Conservation (phyloP, 495 filamentous ascomycete genomes). For the Pseudomonodictys pantanalensis region DNA sequence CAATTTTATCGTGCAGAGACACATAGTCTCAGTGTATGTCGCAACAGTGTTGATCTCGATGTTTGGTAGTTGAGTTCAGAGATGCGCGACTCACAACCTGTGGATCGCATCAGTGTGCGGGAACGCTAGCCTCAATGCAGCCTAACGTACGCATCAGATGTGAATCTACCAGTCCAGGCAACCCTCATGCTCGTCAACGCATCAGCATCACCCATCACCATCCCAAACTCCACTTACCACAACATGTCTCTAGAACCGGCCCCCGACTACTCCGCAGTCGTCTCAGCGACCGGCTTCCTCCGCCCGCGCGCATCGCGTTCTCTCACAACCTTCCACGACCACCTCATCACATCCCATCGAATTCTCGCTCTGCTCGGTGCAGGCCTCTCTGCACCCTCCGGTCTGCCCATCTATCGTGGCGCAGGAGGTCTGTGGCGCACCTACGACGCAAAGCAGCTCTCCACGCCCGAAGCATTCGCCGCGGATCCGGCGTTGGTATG, state of each 20-base stretch:
- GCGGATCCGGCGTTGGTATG: slow-evolving; percentile 24
- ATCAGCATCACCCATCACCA: background rate
- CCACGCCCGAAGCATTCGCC: slow-evolving; percentile 12
- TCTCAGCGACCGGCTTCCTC: slow-evolving; percentile 15
- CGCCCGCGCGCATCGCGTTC: slow-evolving; percentile 7
- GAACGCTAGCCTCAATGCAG: background rate
- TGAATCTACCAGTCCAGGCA: background rate
- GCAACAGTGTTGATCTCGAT: too few species aligned
- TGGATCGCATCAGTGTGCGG: background rate
- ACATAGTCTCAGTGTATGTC: too few species aligned
- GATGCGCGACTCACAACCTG: background rate
- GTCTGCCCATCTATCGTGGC: slow-evolving; percentile 28
- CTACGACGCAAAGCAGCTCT: slow-evolving; percentile 14
- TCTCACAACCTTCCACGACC: background rate
- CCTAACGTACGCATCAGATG: background rate
- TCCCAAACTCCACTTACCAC: background rate
- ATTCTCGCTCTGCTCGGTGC: slow-evolving; percentile 27
- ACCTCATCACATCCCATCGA: slow-evolving; percentile 7
- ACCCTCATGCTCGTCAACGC: background rate
- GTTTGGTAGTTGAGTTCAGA: too few species aligned
- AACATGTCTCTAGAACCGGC: background rate
- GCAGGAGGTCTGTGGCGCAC: slow-evolving; percentile 16
- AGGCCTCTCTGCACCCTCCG: slow-evolving; percentile 25
- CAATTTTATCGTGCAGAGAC: too few species aligned
- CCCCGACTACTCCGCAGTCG: slow-evolving; percentile 14